Conservation (phyloP, 73 alveolate genomes). For the Paramecium caudatum region DNA sequence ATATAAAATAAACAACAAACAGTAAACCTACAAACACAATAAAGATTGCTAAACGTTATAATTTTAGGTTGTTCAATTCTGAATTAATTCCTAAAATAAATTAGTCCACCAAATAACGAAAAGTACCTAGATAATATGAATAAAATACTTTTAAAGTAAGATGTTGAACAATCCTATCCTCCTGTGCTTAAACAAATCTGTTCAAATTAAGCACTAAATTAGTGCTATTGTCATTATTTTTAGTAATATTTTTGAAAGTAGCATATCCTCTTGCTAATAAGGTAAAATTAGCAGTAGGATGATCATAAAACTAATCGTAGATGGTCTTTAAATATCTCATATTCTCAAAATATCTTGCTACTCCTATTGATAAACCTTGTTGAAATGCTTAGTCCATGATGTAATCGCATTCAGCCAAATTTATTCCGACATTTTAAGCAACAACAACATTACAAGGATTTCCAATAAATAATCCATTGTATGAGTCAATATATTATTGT, state of each 20-base stretch:
- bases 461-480: not conserved
- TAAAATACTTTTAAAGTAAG: constrained; percentile 26
- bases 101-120: not conserved
- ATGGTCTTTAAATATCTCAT: constrained; percentile 56
- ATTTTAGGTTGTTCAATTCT: not conserved
- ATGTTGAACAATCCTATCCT: not conserved
- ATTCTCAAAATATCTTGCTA: constrained; percentile 71
- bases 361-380: constrained; percentile 38
- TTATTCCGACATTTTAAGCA: no score
- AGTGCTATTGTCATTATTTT: constrained; percentile 12
- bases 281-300: constrained; percentile 25
- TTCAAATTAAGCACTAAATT: constrained; percentile 8
- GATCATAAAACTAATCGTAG: not conserved
- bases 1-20: constrained; percentile 5
- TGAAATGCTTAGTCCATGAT: constrained; percentile 37
- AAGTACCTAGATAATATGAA: not conserved
- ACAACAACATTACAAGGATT: constrained; percentile 32
- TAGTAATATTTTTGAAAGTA: constrained; percentile 9
- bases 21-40: constrained; percentile 33
- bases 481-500: not conserved
- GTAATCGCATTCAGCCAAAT: no score
- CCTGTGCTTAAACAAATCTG: not conserved
- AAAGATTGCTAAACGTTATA: constrained; percentile 37
- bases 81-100: not conserved
- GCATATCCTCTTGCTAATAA: constrained; percentile 26